These are phyloP conservation scores for Colletotrichum cordylinicola DNA, from an alignment of 2,329 filamentous ascomycete species.

Conservation along the genomic window DNA sequence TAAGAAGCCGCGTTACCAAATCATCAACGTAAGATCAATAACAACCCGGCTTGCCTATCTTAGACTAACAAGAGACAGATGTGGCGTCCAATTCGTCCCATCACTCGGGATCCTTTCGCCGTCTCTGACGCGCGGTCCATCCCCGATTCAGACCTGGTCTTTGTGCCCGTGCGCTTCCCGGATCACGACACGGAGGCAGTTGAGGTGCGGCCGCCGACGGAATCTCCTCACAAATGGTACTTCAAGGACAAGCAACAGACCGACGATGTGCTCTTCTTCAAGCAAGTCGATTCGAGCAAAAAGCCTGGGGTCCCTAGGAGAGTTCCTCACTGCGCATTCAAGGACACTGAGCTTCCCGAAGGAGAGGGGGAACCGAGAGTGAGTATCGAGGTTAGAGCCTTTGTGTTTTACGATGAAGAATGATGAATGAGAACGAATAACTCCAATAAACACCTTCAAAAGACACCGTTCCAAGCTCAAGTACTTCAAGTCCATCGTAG, in stretches of 20 bases:
- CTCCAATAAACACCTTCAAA: background rate
- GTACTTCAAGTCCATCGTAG: background rate
- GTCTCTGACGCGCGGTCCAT: slow-evolving; percentile 58
- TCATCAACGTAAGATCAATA: slow-evolving; percentile 56
- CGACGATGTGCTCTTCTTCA: slow-evolving; percentile 63
- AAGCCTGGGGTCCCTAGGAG: slow-evolving; percentile 48
- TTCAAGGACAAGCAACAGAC: slow-evolving; percentile 58
- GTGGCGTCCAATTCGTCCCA: slow-evolving; percentile 39
- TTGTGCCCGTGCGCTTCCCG: slow-evolving; percentile 26
- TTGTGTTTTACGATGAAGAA: slow-evolving; percentile 59
- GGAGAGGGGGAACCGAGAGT: slow-evolving; percentile 64
- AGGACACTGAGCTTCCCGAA: slow-evolving; percentile 48
- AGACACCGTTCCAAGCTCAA: background rate
- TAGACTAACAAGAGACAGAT: slow-evolving; percentile 45
- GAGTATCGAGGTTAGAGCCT: slow-evolving; percentile 73
- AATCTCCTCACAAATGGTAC: slow-evolving; percentile 54
- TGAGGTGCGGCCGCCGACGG: slow-evolving; percentile 51
- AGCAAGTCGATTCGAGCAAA: slow-evolving; percentile 68
- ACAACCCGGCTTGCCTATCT: slow-evolving; percentile 49
- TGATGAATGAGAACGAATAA: background rate
- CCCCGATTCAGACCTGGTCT: slow-evolving; percentile 55
- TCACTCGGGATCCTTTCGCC: slow-evolving; percentile 52
- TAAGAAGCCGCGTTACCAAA: slow-evolving; percentile 49
- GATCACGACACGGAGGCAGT: slow-evolving; percentile 44
- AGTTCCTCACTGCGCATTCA: slow-evolving; percentile 57